phyloP scores from a whole-genome alignment of 305 asterid species.

The Plantago lanceolata region DNA sequence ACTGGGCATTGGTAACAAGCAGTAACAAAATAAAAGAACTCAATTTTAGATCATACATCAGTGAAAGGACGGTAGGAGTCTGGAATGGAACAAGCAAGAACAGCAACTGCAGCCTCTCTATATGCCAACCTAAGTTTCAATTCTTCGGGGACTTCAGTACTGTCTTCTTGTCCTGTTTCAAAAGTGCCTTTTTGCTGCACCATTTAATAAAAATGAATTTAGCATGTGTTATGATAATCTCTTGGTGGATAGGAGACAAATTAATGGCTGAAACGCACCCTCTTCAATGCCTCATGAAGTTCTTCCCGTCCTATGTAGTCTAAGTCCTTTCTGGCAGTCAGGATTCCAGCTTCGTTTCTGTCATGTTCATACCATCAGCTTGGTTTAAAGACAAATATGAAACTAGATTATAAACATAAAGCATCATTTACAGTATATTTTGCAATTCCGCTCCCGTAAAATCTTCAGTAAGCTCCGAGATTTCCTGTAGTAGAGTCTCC shows the following conservation, averaged over 20 bases:
- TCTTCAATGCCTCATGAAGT: conserved; percentile 93
- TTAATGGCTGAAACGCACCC: conserved; percentile 46
- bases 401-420: conserved; percentile 18
- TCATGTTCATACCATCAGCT: conserved; percentile 33
- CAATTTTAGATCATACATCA: conserved; percentile 42
- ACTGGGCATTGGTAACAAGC: conserved; percentile 17
- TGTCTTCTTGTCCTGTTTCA: conserved; percentile 98
- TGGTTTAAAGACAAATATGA: conserved; percentile 21
- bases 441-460: conserved; percentile 97
- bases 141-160: conserved; percentile 89
- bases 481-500: conserved; percentile 74
- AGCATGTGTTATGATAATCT: conserved; percentile 17
- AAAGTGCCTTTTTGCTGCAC: conserved; percentile 97
- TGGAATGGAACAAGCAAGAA: conserved; percentile 86
- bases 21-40: conserved; percentile 7
- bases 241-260: conserved; percentile 14
- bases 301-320: conserved; percentile 91
- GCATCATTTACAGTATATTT: conserved; percentile 67
- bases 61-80: conserved; percentile 70
- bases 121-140: conserved; percentile 89
- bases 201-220: conserved; percentile 26
- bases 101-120: conserved; percentile 95
- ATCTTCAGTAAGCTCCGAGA: conserved; percentile 80
- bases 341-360: conserved; percentile 99
- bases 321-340: conserved; percentile 86